Evolutionary conservation across 2,329 filamentous ascomycete genomes (phyloP), one percentile per base, ranked within the genome.

Genomic region (Alternaria arborescens): DNA sequence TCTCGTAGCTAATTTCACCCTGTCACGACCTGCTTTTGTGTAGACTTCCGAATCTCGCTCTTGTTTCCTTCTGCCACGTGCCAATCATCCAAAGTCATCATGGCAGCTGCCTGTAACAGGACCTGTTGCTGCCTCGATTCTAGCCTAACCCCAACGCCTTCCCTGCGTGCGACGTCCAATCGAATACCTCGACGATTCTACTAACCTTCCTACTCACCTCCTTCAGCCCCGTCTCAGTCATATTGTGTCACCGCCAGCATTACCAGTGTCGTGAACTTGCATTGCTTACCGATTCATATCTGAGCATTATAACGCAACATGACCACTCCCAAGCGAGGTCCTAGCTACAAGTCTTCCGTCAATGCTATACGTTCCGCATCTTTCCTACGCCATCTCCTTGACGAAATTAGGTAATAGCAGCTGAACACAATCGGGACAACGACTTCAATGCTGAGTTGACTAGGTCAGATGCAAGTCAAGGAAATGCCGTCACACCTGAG

Each of bases 361-460:
- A 64, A 56, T 26, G 20, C 55, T 10, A 69, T 54, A 7, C 67
- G 68, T 8, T 62, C 67, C 22, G 48, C 60, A 10, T 70, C 70
- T 4, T 56, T 72, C 16, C 67, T 77, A 12, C 64, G 71, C 30
- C 60, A 67, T 20, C 66, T 77, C 7, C 66, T 77, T 16, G 65
- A 73, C 18, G 71, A 75, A 38, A 71, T 77, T 59, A 69, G 61
- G 60, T 34, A 20, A 30, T 36, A 28, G 38, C 14, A 5, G 6
- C 40, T 8, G 6, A 16, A 11, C 16, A 8, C 12, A 7, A 24
- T 20, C 8, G 11, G 8, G 14, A 26, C 24, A 8, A 11, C 3
- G 11, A 1, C 20, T 6, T 42, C 12, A 42, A 8, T 42, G 40
- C 40, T 26, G 24, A 14, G 34, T 16, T 16, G 11, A 24, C 20